These are phyloP conservation scores for Metschnikowia noctiluminum DNA, from an alignment of 805 yeast genomes.

Conservation along the genomic window DNA sequence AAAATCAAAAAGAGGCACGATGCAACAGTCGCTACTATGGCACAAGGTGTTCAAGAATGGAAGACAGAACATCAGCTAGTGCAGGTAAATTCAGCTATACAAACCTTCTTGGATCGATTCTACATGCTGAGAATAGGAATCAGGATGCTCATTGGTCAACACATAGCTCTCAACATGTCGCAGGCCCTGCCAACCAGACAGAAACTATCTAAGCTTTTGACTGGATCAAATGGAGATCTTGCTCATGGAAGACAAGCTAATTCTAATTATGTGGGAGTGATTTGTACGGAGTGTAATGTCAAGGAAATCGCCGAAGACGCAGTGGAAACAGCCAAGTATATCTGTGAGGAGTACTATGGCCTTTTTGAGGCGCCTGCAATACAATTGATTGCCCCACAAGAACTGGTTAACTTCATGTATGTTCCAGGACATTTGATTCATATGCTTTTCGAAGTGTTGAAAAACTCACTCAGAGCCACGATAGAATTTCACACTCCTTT, in stretches of 20 bases:
- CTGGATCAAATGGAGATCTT: constrained; percentile 24
- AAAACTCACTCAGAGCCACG: constrained; percentile 84
- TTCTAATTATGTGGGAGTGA: constrained; percentile 81
- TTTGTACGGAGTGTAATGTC: constrained; percentile 80
- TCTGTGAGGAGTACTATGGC: constrained; percentile 89
- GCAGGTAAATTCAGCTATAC: constrained; percentile 67
- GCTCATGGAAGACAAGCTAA: constrained; percentile 14
- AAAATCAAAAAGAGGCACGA: constrained; percentile 82
- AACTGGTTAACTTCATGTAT: constrained; percentile 75
- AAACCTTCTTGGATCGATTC: constrained; percentile 78
- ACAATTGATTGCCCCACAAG: constrained; percentile 69
- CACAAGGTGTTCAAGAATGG: constrained; percentile 92
- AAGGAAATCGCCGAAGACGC: constrained; percentile 84
- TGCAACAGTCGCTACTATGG: constrained; percentile 89
- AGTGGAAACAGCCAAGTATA: constrained; percentile 83
- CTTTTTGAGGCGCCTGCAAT: constrained; percentile 83
- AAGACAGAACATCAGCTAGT: constrained; percentile 49
- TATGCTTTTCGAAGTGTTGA: constrained; percentile 84
- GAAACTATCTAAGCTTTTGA: constrained; percentile 33
- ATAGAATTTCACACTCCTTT: constrained; percentile 72
- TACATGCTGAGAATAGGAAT: constrained; percentile 91
- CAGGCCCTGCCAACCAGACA: constrained; percentile 45
- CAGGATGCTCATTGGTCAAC: constrained; percentile 93
- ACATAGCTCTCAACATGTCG: constrained; percentile 74
- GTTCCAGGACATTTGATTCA: constrained; percentile 92